These are phyloP conservation scores for Botrytis squamosa DNA, from an alignment of 2,329 filamentous ascomycete species.

Conservation along the genomic window DNA sequence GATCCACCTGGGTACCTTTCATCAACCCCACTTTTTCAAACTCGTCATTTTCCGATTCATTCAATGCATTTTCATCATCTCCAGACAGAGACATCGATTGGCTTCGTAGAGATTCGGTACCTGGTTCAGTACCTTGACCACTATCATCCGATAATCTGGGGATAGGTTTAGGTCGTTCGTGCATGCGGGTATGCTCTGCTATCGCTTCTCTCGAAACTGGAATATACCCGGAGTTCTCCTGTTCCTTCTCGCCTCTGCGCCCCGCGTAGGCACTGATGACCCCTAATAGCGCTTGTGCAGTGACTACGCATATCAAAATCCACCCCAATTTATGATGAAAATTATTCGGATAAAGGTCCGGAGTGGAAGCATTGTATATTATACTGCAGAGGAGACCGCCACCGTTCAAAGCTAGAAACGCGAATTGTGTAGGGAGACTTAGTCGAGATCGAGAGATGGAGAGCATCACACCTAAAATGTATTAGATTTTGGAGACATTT, in stretches of 20 bases:
- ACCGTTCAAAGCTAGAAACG: constrained; percentile 63
- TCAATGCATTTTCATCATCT: constrained; percentile 34
- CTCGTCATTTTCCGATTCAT: constrained; percentile 51
- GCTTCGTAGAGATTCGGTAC: constrained; percentile 65
- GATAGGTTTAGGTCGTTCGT: constrained; percentile 41
- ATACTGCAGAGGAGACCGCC: constrained; percentile 63
- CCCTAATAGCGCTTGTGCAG: constrained; percentile 64
- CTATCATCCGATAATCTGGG: constrained; percentile 67
- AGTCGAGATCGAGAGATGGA: constrained; percentile 77
- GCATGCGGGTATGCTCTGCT: constrained; percentile 50
- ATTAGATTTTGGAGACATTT: background rate
- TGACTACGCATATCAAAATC: constrained; percentile 71
- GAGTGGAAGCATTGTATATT: constrained; percentile 77
- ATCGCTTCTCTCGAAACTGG: constrained; percentile 59
- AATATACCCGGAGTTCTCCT: constrained; percentile 59
- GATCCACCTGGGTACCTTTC: constrained; percentile 47
- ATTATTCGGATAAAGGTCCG: constrained; percentile 83
- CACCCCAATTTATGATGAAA: constrained; percentile 88
- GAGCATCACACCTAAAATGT: constrained; percentile 63
- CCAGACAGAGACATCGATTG: constrained; percentile 58
- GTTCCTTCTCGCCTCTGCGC: constrained; percentile 33
- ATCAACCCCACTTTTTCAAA: constrained; percentile 42
- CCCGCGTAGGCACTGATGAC: constrained; percentile 34
- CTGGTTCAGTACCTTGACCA: constrained; percentile 68
- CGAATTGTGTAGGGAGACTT: constrained; percentile 66